Evolutionary conservation across 176 grass and related monocot genomes (phyloP).

Genomic region (Thinopyrum elongatum): DNA sequence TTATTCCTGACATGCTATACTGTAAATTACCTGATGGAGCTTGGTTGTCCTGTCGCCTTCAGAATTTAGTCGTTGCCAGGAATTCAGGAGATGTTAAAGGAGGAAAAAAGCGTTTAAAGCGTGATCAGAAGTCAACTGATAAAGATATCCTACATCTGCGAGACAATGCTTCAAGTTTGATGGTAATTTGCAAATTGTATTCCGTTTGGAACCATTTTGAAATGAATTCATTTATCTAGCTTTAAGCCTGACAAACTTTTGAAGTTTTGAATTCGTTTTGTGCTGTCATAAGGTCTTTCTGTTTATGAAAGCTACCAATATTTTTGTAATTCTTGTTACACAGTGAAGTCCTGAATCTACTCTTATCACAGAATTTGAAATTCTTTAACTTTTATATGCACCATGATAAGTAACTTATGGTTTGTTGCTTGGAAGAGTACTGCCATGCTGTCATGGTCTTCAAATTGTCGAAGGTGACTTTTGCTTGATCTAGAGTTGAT

Average conservation of each 20-base stretch:
- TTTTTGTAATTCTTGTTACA: background rate
- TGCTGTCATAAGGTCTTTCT: background rate
- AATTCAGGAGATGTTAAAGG: conserved; percentile 25
- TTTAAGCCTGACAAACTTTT: background rate
- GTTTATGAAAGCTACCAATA: conserved; percentile 2
- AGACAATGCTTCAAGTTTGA: conserved; percentile 27
- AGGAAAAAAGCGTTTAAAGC: conserved; percentile 44
- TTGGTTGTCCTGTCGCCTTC: conserved; percentile 7
- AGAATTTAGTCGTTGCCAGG: conserved; percentile 25
- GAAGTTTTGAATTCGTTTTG: background rate
- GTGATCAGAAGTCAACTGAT: conserved; percentile 21
- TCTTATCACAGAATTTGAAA: too few species aligned
- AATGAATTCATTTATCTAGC: background rate
- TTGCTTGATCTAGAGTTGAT: too few species aligned
- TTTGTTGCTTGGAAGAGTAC: too few species aligned
- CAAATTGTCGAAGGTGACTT: too few species aligned
- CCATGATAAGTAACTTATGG: too few species aligned
- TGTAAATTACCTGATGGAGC: conserved; percentile 30
- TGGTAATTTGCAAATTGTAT: conserved; percentile 34
- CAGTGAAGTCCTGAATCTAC: background rate
- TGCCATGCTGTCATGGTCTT: too few species aligned
- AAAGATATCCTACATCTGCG: conserved; percentile 26
- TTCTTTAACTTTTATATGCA: too few species aligned
- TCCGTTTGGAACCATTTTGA: background rate
- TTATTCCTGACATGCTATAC: background rate